A percentile compares a stretch with the other conserved stretches of the same genome.
These are phyloP conservation scores for Glutinoglossum americanum DNA, from an alignment of 495 filamentous ascomycete genomes.

Conservation along the genomic window DNA sequence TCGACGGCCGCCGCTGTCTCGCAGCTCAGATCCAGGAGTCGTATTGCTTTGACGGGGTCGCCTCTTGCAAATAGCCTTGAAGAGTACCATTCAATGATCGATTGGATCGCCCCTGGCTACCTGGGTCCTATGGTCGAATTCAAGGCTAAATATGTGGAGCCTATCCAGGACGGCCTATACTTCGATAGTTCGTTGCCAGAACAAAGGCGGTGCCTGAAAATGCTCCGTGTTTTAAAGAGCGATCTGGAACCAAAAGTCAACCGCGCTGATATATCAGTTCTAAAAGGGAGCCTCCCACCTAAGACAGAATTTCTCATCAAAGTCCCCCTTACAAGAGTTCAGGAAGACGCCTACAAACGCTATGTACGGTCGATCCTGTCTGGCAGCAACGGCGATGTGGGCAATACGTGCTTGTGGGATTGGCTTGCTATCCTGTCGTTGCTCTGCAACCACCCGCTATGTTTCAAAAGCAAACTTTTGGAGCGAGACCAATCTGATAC, in stretches of 20 bases:
- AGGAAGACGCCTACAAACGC: constrained; percentile 36
- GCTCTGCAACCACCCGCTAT: constrained; percentile 55
- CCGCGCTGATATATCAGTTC: constrained; percentile 43
- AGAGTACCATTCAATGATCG: constrained; percentile 71
- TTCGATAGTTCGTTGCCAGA: constrained; percentile 33
- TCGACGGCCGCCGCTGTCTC: constrained; percentile 29
- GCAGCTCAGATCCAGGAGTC: constrained; percentile 40
- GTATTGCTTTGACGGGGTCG: constrained; percentile 76
- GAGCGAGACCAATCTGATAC: background rate
- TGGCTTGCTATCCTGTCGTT: constrained; percentile 36
- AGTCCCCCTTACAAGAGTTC: constrained; percentile 44
- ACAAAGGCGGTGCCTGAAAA: constrained; percentile 35
- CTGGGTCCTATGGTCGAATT: constrained; percentile 48
- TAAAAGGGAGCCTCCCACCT: constrained; percentile 38
- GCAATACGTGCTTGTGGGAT: constrained; percentile 18
- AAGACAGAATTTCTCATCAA: constrained; percentile 71
- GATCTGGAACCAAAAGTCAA: constrained; percentile 63
- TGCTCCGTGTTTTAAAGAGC: constrained; percentile 45
- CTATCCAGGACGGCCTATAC: constrained; percentile 50
- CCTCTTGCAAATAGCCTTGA: constrained; percentile 62
- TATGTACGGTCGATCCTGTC: constrained; percentile 26
- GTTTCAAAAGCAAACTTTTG: constrained; percentile 34
- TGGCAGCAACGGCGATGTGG: constrained; percentile 9
- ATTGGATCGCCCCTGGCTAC: constrained; percentile 69
- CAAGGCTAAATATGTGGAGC: constrained; percentile 38